Base-by-base conservation (phyloP, 257 asterid species). In the Penstemon davidsonii region DNA sequence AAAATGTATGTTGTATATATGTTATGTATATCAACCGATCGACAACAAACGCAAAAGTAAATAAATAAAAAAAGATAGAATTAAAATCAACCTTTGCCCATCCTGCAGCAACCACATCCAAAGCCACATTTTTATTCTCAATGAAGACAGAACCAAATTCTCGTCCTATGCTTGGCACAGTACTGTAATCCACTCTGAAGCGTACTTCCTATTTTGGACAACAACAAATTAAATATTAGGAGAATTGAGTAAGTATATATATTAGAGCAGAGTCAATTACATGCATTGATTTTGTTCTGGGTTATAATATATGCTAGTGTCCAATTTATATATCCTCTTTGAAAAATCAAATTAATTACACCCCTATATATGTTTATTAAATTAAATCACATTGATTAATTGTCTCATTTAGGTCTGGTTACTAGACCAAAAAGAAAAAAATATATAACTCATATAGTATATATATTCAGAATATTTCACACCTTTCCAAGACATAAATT, bases 401-500 rank as follows among this genome's bases (percentile, higher is more conserved):
- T 15, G 18, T 15, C 18, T 15, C 18, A 15, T 15, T 15, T 15
- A 15, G 18, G 18, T 15, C 18, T 15, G 18, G 18, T 15, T 15
- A 15, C 18, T 15, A 15, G 18, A 15, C 18, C 36, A 44, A 74
- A 57, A 18, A 40, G 50, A 58, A 50, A 71, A 42, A 15, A 15
- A 15, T 0, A 15, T 15, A 15, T 15, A 15, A 15, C 18, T 15
- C 18, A 15, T 15, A 15, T 15, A 15, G 18, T 15, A 15, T 15
- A 15, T 15, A 15, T 15, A 15, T 15, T 15, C 18, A 15, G 18
- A 15, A 15, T 64, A 39, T 69, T 60, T 39, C 70, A 50, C 65
- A 93, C 99, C 96, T 94, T 90, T 54, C 99, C 99, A 41, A 94
- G 83, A 66, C 96, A 88, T 62, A 83, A 91, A 82, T 88, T 94